These are phyloP conservation scores for Fusarium bulbicola DNA, from an alignment of 2,329 filamentous ascomycete genomes.

Conservation along the genomic window DNA sequence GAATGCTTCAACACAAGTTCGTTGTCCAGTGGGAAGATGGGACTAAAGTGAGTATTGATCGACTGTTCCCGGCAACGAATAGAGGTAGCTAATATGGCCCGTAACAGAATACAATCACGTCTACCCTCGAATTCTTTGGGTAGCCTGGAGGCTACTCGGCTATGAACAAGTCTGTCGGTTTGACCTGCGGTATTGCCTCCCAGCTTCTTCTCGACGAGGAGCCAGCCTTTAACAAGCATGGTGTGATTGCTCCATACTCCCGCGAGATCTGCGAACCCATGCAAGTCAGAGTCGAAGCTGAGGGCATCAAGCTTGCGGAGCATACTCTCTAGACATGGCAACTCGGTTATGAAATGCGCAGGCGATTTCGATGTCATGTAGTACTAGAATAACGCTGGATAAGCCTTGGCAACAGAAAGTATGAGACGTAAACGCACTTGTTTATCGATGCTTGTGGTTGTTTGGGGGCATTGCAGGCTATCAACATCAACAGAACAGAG, in stretches of 20 bases:
- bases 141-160: not conserved
- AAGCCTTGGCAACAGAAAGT: too few species aligned
- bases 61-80: not conserved
- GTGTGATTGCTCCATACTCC: not conserved
- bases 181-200: not conserved
- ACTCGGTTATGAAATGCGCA: too few species aligned
- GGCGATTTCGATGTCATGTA: rapidly evolving
- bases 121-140: not conserved
- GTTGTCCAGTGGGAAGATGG: not conserved
- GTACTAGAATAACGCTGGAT: too few species aligned
- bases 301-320: not conserved
- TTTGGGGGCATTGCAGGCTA: too few species aligned
- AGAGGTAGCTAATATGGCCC: not conserved
- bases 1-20: not conserved
- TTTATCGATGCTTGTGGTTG: too few species aligned
- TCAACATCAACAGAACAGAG: too few species aligned
- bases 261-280: not conserved
- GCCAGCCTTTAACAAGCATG: not conserved
- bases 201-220: not conserved
- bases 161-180: not conserved
- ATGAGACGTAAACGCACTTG: too few species aligned
- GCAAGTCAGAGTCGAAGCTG: not conserved
- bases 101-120: not conserved
- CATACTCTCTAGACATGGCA: not conserved
- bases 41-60: not conserved